Base-by-base conservation (phyloP, 2,329 filamentous ascomycete species). In the Annulohypoxylon truncatum region DNA sequence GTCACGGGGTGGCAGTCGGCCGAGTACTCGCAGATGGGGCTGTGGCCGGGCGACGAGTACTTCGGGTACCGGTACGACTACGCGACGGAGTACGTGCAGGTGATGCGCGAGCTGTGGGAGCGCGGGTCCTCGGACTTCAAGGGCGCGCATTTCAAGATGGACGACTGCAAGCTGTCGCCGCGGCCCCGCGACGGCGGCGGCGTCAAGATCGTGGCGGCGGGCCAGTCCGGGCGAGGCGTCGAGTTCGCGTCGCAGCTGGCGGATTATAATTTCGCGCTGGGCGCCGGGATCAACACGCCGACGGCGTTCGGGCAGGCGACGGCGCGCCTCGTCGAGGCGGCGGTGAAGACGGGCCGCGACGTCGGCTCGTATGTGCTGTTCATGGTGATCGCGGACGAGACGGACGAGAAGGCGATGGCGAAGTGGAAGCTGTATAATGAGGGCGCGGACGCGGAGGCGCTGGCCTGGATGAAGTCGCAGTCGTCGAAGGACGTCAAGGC, bases 351-450 rank as follows among this genome's bases (percentile, higher is more conserved):
- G 2, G 72, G 73, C 4, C 71, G 74, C 15, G 75, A 78, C 44
- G 76, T 77, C 13, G 75, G 77, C 48, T 74, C 73, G n/a, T 77
- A 77, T 61, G 73, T 76, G 1, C 66, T 78, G 2, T 77, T 78
- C 55, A 78, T 76, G 74, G 44, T 77, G 22, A 77, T 77, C 48
- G 72, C 76, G 13, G 76, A 75, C 20, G 75, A 76, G 44, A 78
- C 74, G 13, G 72, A 77, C 48, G 73, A 75, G 63, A 63, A 57
- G 7, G 76, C 75, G 4, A 66, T 73, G 60, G 73, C 69, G 5
- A 77, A 77, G 60, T 77, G 76, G 76, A 69, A 75, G 55, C 58
- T 70, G n/a, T 77, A 77, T 59, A 74, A 70, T 29, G 75, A 76
- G 3, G 76, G 76, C 7, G 71, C 67, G 4, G 77, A 78, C 61